These are phyloP conservation scores for Exophiala dermatitidis DNA, from an alignment of 2,329 filamentous ascomycete genomes.

Conservation along the genomic window DNA sequence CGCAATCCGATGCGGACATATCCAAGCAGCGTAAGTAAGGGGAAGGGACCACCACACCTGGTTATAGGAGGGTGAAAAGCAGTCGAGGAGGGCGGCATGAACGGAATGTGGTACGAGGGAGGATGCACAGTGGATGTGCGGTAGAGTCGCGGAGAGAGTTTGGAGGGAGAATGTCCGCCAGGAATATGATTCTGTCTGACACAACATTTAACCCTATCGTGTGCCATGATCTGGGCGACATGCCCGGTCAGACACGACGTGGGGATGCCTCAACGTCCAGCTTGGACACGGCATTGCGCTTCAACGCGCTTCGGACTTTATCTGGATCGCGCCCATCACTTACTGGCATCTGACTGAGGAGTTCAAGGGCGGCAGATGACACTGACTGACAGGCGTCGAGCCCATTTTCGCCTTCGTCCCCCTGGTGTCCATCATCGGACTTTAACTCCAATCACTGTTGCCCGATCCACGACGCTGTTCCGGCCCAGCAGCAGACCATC, in stretches of 20 bases:
- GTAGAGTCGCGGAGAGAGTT: background rate
- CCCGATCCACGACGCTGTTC: background rate
- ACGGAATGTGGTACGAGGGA: background rate
- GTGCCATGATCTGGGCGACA: too few relatives aligned
- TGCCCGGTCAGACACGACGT: background rate
- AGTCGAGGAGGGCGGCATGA: background rate
- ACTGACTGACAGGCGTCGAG: background rate
- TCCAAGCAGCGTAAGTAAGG: too few relatives aligned
- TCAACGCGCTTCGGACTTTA: too few relatives aligned
- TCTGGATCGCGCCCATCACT: too few relatives aligned
- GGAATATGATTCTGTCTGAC: too few relatives aligned
- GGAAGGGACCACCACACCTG: too few relatives aligned
- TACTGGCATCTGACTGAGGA: background rate
- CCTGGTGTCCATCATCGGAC: slow-evolving; percentile 3
- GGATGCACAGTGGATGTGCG: background rate
- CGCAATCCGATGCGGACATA: too few relatives aligned
- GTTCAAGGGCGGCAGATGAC: background rate
- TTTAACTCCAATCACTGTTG: slow-evolving; percentile 14
- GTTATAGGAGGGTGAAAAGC: too few relatives aligned
- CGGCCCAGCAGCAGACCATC: slow-evolving; percentile 2
- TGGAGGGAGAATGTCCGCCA: background rate
- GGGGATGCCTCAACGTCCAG: background rate
- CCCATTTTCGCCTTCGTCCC: background rate
- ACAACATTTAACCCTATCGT: background rate
- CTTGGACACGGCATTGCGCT: too few relatives aligned